phyloP scores from a whole-genome alignment of 2,329 filamentous ascomycete species.

The Cladosporium sp. region DNA sequence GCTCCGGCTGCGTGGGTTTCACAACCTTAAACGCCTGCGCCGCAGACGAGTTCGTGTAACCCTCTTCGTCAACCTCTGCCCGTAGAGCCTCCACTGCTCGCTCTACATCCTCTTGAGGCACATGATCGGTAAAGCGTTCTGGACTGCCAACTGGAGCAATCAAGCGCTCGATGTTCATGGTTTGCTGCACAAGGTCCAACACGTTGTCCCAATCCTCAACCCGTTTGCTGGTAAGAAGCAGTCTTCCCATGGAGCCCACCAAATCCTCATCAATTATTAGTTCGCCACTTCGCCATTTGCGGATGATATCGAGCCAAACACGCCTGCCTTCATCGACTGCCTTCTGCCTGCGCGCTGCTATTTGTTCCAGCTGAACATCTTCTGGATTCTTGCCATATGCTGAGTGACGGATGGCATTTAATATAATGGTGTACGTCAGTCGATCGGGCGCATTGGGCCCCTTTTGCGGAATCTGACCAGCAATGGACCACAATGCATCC shows the following conservation, averaged over 20 bases:
- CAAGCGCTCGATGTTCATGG: conserved; percentile 68
- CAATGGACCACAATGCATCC: conserved; percentile 74
- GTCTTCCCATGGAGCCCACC: conserved; percentile 73
- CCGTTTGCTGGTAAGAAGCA: conserved; percentile 63
- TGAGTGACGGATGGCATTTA: conserved; percentile 66
- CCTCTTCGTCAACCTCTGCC: conserved; percentile 18
- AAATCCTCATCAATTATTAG: conserved; percentile 73
- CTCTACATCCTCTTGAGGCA: conserved; percentile 18
- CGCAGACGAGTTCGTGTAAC: conserved; percentile 24
- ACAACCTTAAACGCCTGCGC: conserved; percentile 27
- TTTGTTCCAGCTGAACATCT: conserved; percentile 25
- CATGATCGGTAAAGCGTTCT: conserved; percentile 25
- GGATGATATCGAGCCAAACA: conserved; percentile 76
- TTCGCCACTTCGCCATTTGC: conserved; percentile 68
- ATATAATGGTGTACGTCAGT: conserved; percentile 74
- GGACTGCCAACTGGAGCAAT: conserved; percentile 34
- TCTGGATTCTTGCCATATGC: conserved; percentile 20
- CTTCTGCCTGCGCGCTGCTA: conserved; percentile 33
- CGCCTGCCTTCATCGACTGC: conserved; percentile 63
- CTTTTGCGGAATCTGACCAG: conserved; percentile 63
- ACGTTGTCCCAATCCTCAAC: conserved; percentile 66
- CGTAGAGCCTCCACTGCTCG: not conserved
- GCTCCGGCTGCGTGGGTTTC: conserved; percentile 16
- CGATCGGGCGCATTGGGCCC: conserved; percentile 62
- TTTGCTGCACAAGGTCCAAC: conserved; percentile 72